Evolutionary conservation across 257 asterid species (phyloP), one percentile per base, ranked within the genome.

Genomic region (Catharanthus roseus): DNA sequence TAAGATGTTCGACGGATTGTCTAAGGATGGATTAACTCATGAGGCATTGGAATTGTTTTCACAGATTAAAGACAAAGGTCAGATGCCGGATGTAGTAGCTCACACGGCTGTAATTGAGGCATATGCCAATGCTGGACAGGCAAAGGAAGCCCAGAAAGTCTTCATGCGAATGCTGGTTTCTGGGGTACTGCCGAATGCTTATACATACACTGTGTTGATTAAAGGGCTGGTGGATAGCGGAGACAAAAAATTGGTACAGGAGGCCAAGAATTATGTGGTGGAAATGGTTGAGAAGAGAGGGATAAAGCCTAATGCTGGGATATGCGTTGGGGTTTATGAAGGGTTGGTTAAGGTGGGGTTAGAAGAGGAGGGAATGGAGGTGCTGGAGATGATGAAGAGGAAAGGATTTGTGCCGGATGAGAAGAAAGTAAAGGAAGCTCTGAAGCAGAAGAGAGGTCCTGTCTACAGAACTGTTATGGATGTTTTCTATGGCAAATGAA

Each of bases 1-100:
- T 64, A 88, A 92, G 95, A 92, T 92, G 98, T 90, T 92, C 89
- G 97, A 92, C 84, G 98, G 98, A 79, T 85, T 92, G 98, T 90
- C 97, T 7, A 92, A 83, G 68, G 96, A 92, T 69, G 98, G 97
- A 0, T 60, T 92, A 34, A 90, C 96, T 64, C 97, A 92, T 81
- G 97, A 92, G 67, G 98, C 98, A 3, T 75, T 88, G 54, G 90
- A 92, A 19, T 79, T 92, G 67, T 88, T 92, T 74, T 82, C 92
- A 19, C 84, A 74, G 72, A 88, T 92, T 62, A 92, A 92, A 77
- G 96, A 88, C 70, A 85, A 72, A 77, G 90, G 85, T 9, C 73
- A 85, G 31, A 86, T 90, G 89, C 96, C 98, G 33, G 96, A 88
- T 7, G 92, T 90, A 67, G 87, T 92, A 76, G 97, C 86, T 8